A percentile compares a stretch with the other conserved stretches of the same genome.
phyloP scores from a whole-genome alignment of 2,329 filamentous ascomycete species.

The Endocalyx cinctus region DNA sequence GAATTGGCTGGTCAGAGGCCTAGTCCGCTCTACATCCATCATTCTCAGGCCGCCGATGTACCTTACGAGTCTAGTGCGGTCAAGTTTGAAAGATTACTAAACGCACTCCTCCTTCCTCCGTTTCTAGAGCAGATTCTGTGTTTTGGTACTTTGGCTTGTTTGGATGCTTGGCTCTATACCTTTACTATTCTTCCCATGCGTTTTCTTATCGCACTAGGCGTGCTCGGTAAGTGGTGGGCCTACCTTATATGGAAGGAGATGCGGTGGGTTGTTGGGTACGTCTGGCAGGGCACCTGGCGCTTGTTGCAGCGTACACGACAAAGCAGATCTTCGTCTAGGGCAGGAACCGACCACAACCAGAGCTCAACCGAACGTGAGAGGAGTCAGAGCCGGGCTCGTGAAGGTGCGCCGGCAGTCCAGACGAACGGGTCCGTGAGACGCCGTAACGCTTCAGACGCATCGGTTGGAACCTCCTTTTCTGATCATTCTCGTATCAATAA shows the following conservation, averaged over 20 bases:
- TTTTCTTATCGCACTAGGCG: conserved; percentile 73
- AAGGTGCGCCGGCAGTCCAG: conserved; percentile 9
- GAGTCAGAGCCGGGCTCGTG: conserved; percentile 32
- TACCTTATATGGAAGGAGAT: conserved; percentile 68
- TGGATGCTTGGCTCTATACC: conserved; percentile 94
- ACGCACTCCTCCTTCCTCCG: conserved; percentile 77
- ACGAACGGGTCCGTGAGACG: conserved; percentile 15
- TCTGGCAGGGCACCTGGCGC: conserved; percentile 74
- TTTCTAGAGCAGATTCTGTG: conserved; percentile 79
- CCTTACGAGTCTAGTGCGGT: conserved; percentile 90
- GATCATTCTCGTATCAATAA: conserved; percentile 18
- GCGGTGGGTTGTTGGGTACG: conserved; percentile 67
- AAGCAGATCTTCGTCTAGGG: conserved; percentile 30
- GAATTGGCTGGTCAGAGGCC: conserved; percentile 59
- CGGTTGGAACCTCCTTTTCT: conserved; percentile 7
- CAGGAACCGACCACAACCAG: conserved; percentile 18
- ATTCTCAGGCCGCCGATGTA: conserved; percentile 49
- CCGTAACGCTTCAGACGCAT: conserved; percentile 17
- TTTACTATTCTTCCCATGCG: conserved; percentile 92
- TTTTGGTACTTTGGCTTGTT: conserved; percentile 85
- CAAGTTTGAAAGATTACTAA: conserved; percentile 86
- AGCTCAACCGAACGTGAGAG: conserved; percentile 28
- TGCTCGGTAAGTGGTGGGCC: conserved; percentile 75
- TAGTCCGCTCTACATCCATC: conserved; percentile 62
- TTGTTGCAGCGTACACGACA: conserved; percentile 65